phyloP scores from a whole-genome alignment of 345 rosid species.

The Trapa incisa region DNA sequence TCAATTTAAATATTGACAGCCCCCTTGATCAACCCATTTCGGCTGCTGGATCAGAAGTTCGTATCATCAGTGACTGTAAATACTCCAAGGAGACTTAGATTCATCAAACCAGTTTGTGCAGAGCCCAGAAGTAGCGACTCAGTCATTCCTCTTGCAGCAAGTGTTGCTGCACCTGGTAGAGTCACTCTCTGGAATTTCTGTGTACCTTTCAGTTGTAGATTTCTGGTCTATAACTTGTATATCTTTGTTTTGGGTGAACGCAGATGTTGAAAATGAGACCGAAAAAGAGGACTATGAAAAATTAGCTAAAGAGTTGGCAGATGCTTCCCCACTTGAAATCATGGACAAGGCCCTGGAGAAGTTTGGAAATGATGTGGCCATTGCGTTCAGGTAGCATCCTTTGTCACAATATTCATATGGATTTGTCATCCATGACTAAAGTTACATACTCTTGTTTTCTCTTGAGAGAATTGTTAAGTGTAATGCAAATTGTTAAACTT shows the following conservation, averaged over 20 bases:
- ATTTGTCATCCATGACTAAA: neutral
- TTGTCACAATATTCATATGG: neutral
- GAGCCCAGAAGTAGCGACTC: constrained; percentile 11
- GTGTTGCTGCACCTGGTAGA: constrained; percentile 7
- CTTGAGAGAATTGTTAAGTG: neutral
- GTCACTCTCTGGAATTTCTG: neutral
- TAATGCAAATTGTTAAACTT: neutral
- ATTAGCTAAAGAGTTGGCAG: constrained; percentile 42
- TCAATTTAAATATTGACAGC: neutral
- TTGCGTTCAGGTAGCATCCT: constrained; percentile 66
- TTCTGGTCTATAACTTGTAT: neutral
- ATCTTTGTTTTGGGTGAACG: neutral
- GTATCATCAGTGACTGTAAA: neutral
- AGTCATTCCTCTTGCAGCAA: constrained; percentile 7
- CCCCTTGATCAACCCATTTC: constrained; percentile 1
- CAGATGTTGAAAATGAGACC: constrained; percentile 51
- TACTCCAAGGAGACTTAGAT: constrained; percentile 3
- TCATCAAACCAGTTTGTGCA: constrained; percentile 3
- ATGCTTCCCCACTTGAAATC: constrained; percentile 78
- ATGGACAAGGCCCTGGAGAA: constrained; percentile 77
- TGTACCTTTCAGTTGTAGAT: neutral
- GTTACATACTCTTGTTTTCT: neutral
- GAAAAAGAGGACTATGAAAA: constrained; percentile 42
- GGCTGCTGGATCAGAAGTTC: constrained; percentile 1
- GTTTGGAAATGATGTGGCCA: constrained; percentile 73